Conservation (phyloP, 306 rosid genomes). For the Nissolia schottii region DNA sequence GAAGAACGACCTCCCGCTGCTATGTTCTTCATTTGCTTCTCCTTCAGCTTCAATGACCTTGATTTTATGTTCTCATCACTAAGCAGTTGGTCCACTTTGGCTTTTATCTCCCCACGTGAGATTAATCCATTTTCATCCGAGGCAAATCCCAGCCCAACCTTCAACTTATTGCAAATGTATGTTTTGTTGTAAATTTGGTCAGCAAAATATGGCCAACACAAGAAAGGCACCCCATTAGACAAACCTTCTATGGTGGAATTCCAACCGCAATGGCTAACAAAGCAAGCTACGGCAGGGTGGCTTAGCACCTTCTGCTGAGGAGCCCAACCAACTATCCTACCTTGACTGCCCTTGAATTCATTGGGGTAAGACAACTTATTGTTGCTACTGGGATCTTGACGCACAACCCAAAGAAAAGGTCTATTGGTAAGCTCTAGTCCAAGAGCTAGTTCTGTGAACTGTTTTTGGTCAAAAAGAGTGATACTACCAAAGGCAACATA, state of each 20-base stretch:
- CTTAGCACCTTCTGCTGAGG: constrained; percentile 32
- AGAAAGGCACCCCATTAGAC: constrained; percentile 27
- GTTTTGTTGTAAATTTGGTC: constrained; percentile 25
- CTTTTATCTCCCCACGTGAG: constrained; percentile 12
- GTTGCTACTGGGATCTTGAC: neutral
- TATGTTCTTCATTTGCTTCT: neutral
- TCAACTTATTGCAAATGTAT: constrained; percentile 36
- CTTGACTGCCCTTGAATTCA: constrained; percentile 2
- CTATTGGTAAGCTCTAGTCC: constrained; percentile 3
- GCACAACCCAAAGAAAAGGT: constrained; percentile 36
- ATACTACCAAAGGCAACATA: constrained; percentile 9
- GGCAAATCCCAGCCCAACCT: constrained; percentile 16
- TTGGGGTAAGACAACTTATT: neutral
- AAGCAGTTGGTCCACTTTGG: constrained; percentile 26
- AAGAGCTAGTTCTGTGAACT: constrained; percentile 10
- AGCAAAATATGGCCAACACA: constrained; percentile 40
- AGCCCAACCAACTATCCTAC: constrained; percentile 21
- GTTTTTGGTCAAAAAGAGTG: neutral
- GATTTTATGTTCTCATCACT: neutral
- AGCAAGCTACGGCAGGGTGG: constrained; percentile 31
- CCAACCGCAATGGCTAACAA: constrained; percentile 43
- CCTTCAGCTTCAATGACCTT: constrained; percentile 3
- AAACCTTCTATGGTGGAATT: constrained; percentile 37
- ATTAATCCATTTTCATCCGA: constrained; percentile 20
- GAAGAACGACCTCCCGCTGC: constrained; percentile 21